Conservation (phyloP, 1,139 yeast genomes). For the Sugiyamaella castrensis region DNA sequence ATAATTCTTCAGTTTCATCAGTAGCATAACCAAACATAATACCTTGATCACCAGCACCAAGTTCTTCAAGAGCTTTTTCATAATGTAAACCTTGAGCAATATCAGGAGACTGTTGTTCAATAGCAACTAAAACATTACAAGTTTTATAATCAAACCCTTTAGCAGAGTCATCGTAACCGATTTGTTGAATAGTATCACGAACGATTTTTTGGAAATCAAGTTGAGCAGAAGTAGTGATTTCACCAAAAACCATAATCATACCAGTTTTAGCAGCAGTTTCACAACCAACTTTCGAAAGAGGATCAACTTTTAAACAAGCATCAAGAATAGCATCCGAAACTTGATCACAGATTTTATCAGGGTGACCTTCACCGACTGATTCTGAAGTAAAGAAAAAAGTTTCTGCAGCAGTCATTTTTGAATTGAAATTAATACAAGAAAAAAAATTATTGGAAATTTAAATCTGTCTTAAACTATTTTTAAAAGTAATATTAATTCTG, state of each 20-base stretch:
- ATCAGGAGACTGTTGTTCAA: slow-evolving; percentile 99
- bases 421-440: slow-evolving; percentile 12
- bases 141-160: slow-evolving; percentile 99
- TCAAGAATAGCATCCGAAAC: slow-evolving; percentile 97
- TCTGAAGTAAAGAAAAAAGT: slow-evolving; percentile 89
- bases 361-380: slow-evolving; percentile 99
- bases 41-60: slow-evolving; percentile 99
- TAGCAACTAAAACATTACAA: slow-evolving; percentile 97
- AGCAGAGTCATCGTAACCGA: slow-evolving; percentile 93
- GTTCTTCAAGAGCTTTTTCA: slow-evolving; percentile 93
- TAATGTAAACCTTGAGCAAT: slow-evolving; percentile 99
- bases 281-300: slow-evolving; percentile 97
- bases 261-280: slow-evolving; percentile 99
- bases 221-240: slow-evolving; percentile 93
- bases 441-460: slow-evolving; percentile 11
- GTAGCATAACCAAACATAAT: slow-evolving; percentile 99
- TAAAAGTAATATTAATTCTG: no score
- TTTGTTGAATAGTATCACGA: slow-evolving; percentile 97
- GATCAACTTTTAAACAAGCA: slow-evolving; percentile 95
- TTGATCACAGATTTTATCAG: slow-evolving; percentile 99
- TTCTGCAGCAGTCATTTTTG: slow-evolving; percentile 37
- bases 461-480: no score
- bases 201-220: slow-evolving; percentile 95
- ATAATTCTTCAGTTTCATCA: slow-evolving; percentile 95
- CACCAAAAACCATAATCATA: slow-evolving; percentile 99